These are phyloP conservation scores for Pascua guehoae DNA, from an alignment of 1,284 basidiomycete genomes.

Conservation along the genomic window DNA sequence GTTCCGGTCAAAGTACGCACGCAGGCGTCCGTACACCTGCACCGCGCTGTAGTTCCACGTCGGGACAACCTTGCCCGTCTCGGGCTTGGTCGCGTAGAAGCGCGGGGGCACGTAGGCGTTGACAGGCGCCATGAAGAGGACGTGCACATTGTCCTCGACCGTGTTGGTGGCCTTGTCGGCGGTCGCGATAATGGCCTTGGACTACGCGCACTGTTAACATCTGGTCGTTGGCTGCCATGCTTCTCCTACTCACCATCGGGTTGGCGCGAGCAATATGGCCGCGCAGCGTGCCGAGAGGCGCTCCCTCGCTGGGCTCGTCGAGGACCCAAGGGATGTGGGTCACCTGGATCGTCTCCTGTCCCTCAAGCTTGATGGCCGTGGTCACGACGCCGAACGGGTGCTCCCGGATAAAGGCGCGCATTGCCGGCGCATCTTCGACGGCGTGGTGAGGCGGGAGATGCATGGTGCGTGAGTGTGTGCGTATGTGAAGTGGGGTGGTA, in stretches of 20 bases:
- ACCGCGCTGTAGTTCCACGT: conserved; percentile 50
- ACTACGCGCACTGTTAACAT: conserved; percentile 16
- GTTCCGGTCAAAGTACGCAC: conserved; percentile 25
- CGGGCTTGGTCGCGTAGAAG: conserved; percentile 47
- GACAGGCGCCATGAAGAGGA: conserved; percentile 44
- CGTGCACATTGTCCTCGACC: conserved; percentile 39
- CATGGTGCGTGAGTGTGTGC: conserved; percentile 36
- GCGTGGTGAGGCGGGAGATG: conserved; percentile 51
- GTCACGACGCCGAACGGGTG: conserved; percentile 52
- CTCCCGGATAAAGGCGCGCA: conserved; percentile 48
- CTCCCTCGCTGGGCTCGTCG: conserved; percentile 20
- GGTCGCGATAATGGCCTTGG: conserved; percentile 34
- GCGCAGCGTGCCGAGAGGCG: conserved; percentile 23
- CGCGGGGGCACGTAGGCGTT: conserved; percentile 47
- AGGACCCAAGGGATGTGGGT: conserved; percentile 53
- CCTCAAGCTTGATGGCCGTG: conserved; percentile 43
- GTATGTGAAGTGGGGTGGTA: background rate
- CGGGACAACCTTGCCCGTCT: conserved; percentile 46
- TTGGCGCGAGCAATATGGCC: conserved; percentile 48
- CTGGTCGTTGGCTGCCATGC: no score
- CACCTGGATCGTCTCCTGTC: conserved; percentile 45
- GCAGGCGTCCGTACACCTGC: conserved; percentile 44
- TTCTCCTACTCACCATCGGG: conserved; percentile 16
- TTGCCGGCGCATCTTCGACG: conserved; percentile 45
- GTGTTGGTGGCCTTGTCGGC: background rate